A percentile compares a stretch with the other conserved stretches of the same genome.
phyloP scores from a whole-genome alignment of 352 stramenopile species.

The Globisporangium takayamanum region DNA sequence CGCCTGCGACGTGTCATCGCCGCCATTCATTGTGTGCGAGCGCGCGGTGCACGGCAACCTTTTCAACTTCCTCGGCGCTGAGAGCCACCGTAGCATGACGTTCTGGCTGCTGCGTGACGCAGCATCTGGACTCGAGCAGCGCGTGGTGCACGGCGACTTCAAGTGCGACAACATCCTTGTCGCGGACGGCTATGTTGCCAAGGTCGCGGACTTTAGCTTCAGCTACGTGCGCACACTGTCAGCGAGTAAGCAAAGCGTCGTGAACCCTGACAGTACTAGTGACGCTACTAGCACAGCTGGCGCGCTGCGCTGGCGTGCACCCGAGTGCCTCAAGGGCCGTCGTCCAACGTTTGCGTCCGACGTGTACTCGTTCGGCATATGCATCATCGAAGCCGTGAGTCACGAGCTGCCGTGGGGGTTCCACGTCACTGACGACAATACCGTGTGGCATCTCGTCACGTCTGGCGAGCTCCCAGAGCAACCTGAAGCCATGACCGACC shows the following conservation, averaged over 20 bases:
- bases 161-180: conserved; percentile 54
- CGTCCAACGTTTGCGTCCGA: too few relatives aligned
- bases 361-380: too few relatives aligned
- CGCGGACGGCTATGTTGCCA: background rate
- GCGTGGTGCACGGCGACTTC: conserved; percentile 68
- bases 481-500: too few relatives aligned
- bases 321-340: too few relatives aligned
- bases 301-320: too few relatives aligned
- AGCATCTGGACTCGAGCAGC: conserved; percentile 19
- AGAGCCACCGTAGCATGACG: background rate
- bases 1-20: conserved; percentile 10
- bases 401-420: too few relatives aligned
- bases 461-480: too few relatives aligned
- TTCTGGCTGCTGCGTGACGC: conserved; percentile 3
- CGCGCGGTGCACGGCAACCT: conserved; percentile 2
- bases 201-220: conserved; percentile 6
- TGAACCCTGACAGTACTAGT: too few relatives aligned
- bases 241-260: background rate
- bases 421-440: too few relatives aligned
- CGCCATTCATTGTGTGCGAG: conserved; percentile 9
- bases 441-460: too few relatives aligned
- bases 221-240: conserved; percentile 2
- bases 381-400: too few relatives aligned
- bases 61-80: background rate
- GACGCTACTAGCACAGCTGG: too few relatives aligned